phyloP scores from a whole-genome alignment of 768 basidiomycete genomes.

The Mycena rosella region DNA sequence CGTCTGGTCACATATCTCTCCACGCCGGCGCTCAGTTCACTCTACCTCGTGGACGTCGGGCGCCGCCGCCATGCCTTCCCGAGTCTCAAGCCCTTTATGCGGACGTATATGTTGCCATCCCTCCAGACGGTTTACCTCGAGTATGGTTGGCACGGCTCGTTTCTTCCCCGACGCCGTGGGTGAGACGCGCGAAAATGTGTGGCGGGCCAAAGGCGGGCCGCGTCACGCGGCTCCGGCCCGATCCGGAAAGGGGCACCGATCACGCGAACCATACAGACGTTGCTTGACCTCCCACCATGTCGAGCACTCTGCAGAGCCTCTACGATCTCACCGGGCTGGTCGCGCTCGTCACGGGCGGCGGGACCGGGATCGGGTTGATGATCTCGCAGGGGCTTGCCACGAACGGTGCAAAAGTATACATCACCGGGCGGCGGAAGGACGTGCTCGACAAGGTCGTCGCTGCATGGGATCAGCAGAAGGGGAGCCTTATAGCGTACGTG shows the following conservation, averaged over 20 bases:
- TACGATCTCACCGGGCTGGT: constrained; percentile 71
- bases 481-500: constrained; percentile 70
- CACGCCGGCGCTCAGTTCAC: constrained; percentile 59
- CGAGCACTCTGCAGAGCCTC: constrained; percentile 47
- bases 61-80: constrained; percentile 55
- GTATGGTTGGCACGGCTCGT: constrained; percentile 59
- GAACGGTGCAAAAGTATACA: constrained; percentile 86
- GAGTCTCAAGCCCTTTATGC: constrained; percentile 62
- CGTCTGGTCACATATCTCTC: constrained; percentile 64
- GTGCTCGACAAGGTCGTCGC: constrained; percentile 71
- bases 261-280: constrained; percentile 25
- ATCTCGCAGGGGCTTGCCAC: constrained; percentile 80
- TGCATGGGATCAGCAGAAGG: constrained; percentile 60
- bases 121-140: constrained; percentile 56
- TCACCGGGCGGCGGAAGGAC: constrained; percentile 76
- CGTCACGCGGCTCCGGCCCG: constrained; percentile 14
- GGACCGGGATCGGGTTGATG: constrained; percentile 70
- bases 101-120: constrained; percentile 54
- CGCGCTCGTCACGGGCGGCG: constrained; percentile 67
- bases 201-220: no score
- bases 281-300: constrained; percentile 35
- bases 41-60: constrained; percentile 62
- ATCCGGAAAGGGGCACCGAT: constrained; percentile 13
- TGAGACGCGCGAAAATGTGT: background rate
- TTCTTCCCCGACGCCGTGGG: constrained; percentile 10